These are phyloP conservation scores for Tagetes patula DNA, from an alignment of 129 eudicot species.

Conservation along the genomic window DNA sequence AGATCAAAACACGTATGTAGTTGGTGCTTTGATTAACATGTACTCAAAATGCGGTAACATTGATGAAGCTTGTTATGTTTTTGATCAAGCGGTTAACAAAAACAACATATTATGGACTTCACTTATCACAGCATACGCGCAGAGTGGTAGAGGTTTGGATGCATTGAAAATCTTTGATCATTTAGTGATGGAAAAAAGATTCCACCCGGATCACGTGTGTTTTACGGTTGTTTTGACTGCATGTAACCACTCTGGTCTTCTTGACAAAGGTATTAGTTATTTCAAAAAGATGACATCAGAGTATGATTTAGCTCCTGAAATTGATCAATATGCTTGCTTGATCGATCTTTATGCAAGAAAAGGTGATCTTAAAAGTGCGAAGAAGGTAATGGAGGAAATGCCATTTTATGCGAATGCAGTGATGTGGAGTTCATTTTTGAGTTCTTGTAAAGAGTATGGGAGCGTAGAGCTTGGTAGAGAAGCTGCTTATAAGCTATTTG, in stretches of 20 bases:
- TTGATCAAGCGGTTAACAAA: slow-evolving; percentile 31
- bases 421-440: slow-evolving; percentile 49
- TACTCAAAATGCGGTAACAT: slow-evolving; percentile 53
- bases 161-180: slow-evolving; percentile 42
- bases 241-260: slow-evolving; percentile 46
- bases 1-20: slow-evolving; percentile 33
- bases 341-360: slow-evolving; percentile 49
- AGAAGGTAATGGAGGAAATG: slow-evolving; percentile 45
- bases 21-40: slow-evolving; percentile 46
- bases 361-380: slow-evolving; percentile 42
- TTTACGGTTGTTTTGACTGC: slow-evolving; percentile 50
- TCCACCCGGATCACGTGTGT: slow-evolving; percentile 47
- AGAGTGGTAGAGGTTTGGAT: slow-evolving; percentile 45
- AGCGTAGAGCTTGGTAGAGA: slow-evolving; percentile 44
- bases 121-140: slow-evolving; percentile 45
- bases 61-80: slow-evolving; percentile 39
- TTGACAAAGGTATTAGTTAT: slow-evolving; percentile 36
- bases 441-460: slow-evolving; percentile 51
- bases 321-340: slow-evolving; percentile 52
- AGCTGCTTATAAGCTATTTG: slow-evolving; percentile 43
- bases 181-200: slow-evolving; percentile 26
- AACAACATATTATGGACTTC: slow-evolving; percentile 47
- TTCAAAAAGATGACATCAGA: slow-evolving; percentile 43
- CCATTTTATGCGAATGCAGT: slow-evolving; percentile 44
- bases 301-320: slow-evolving; percentile 38